Evolutionary conservation across 1,139 yeast genomes (phyloP).

Genomic region (Pichia sp.): DNA sequence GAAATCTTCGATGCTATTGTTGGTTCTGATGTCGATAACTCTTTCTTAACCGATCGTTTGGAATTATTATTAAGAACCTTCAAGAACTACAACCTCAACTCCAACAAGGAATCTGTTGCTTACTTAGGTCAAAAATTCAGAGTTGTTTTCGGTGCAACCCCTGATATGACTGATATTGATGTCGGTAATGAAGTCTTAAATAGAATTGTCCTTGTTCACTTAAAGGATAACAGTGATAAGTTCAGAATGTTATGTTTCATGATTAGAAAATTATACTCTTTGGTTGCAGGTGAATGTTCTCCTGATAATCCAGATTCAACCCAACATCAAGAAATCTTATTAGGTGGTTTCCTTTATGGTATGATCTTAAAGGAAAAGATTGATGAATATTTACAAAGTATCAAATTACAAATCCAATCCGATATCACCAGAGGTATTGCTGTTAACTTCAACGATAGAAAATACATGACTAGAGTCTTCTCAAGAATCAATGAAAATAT

Average conservation of each 20-base stretch:
- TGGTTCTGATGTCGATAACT: constrained; percentile 82
- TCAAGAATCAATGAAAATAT: constrained; percentile 85
- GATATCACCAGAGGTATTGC: constrained; percentile 83
- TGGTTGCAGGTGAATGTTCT: constrained; percentile 95
- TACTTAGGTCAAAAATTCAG: constrained; percentile 96
- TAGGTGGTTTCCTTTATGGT: constrained; percentile 96
- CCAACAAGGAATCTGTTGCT: constrained; percentile 86
- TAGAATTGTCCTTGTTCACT: constrained; percentile 88
- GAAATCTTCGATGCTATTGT: constrained; percentile 96
- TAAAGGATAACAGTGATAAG: constrained; percentile 70
- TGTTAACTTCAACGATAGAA: constrained; percentile 79
- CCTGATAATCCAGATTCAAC: constrained; percentile 99
- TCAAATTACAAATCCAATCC: constrained; percentile 70
- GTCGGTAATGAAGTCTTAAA: constrained; percentile 85
- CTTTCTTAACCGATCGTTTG: constrained; percentile 96
- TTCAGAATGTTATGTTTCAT: constrained; percentile 85
- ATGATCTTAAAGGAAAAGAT: constrained; percentile 96
- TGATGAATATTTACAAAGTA: constrained; percentile 82
- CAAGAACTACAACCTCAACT: constrained; percentile 74
- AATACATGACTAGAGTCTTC: constrained; percentile 80
- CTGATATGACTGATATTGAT: constrained; percentile 83
- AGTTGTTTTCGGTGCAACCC: constrained; percentile 86
- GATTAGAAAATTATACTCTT: constrained; percentile 91
- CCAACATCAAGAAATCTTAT: constrained; percentile 94
- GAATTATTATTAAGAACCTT: constrained; percentile 87